These are phyloP conservation scores for Primulina huaijiensis DNA, from an alignment of 257 asterid species.

Conservation along the genomic window DNA sequence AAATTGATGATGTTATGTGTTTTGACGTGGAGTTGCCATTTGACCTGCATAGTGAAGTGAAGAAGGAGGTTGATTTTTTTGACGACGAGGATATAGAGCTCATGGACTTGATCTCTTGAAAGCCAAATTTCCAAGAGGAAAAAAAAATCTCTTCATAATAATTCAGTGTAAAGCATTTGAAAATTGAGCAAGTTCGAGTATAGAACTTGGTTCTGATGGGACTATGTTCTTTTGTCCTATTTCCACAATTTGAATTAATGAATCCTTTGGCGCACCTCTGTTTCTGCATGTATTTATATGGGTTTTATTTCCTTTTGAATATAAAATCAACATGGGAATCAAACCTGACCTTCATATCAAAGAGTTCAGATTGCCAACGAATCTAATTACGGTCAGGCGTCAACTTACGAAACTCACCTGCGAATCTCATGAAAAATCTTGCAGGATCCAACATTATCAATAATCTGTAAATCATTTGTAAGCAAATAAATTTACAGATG, in stretches of 20 bases:
- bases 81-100: slow-evolving; percentile 9
- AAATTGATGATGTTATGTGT: slow-evolving; percentile 20
- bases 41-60: slow-evolving; percentile 34
- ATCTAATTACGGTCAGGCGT: neutral
- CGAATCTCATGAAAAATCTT: neutral
- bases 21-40: slow-evolving; percentile 34
- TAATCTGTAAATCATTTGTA: neutral
- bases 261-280: neutral
- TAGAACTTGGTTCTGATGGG: neutral
- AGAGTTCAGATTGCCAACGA: too few species aligned
- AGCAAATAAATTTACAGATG: neutral
- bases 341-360: too few species aligned
- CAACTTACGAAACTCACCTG: neutral
- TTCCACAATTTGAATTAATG: neutral
- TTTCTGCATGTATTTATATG: too few species aligned
- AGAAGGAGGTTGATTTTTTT: slow-evolving; percentile 29
- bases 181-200: neutral
- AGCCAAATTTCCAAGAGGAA: neutral
- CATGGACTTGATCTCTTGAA: slow-evolving; percentile 20
- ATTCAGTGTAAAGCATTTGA: neutral
- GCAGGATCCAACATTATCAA: neutral
- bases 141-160: too few species aligned
- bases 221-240: neutral
- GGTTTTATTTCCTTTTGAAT: too few species aligned
- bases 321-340: too few species aligned